A percentile compares a stretch with the other conserved stretches of the same genome.
Evolutionary conservation across 192 early-diverging fungal genomes (phyloP).

Genomic region (Cladochytrium replicatum): DNA sequence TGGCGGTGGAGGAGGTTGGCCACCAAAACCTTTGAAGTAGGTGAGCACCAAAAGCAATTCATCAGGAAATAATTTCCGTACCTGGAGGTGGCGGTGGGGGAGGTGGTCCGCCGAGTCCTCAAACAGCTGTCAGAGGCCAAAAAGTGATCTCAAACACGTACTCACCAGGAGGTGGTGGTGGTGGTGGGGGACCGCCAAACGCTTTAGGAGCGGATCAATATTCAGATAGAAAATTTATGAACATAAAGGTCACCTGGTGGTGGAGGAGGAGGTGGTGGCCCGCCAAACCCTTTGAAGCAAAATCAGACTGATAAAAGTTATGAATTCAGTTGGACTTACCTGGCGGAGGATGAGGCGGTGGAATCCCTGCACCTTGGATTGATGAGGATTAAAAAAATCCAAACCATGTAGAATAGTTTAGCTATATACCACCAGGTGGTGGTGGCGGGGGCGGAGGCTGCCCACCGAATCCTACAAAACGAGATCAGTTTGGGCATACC

Average conservation of each 20-base stretch:
- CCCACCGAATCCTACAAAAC: not conserved
- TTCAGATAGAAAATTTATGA: not conserved
- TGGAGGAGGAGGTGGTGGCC: not conserved
- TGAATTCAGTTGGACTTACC: not conserved
- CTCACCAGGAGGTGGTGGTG: not conserved
- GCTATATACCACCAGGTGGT: not conserved
- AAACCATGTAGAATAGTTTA: conserved; percentile 1
- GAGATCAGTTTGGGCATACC: not conserved
- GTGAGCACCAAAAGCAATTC: not conserved
- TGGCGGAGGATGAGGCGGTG: conserved; percentile 2
- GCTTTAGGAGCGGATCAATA: too few relatives aligned
- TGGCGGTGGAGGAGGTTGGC: not conserved
- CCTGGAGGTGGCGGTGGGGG: conserved; percentile 2
- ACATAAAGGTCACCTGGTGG: conserved; percentile 3
- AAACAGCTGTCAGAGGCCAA: not conserved
- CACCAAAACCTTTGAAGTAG: not conserved
- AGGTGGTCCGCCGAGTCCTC: not conserved
- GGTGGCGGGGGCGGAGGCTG: not conserved
- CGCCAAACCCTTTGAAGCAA: conserved; percentile 1
- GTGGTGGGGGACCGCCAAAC: not conserved
- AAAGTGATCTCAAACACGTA: not conserved
- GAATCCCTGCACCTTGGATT: conserved; percentile 1
- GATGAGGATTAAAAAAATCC: not conserved
- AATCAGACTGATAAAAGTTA: too few relatives aligned
- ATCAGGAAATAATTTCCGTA: not conserved